Conservation (phyloP, 768 basidiomycete species). For the Tylopilus rubrobrunneus region DNA sequence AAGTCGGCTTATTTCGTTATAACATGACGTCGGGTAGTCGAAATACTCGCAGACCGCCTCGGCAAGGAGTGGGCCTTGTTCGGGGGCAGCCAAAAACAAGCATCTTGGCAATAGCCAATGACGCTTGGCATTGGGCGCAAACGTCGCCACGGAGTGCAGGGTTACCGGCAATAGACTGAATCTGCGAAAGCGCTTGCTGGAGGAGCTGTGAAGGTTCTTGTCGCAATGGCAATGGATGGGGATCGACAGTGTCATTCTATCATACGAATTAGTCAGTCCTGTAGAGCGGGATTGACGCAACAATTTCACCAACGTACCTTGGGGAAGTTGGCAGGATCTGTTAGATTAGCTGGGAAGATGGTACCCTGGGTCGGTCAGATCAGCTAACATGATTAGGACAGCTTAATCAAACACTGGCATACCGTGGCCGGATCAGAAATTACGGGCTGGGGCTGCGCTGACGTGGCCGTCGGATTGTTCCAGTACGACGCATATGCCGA, state of each 20-base stretch:
- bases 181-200: slow-evolving; percentile 36
- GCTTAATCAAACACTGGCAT: neutral
- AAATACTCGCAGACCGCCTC: too few relatives aligned
- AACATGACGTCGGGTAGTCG: too few relatives aligned
- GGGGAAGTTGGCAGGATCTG: slow-evolving; percentile 59
- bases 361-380: slow-evolving; percentile 37
- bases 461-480: slow-evolving; percentile 66
- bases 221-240: slow-evolving; percentile 40
- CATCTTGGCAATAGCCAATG: slow-evolving; percentile 40
- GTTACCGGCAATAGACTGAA: slow-evolving; percentile 36
- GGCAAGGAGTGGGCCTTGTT: slow-evolving; percentile 25
- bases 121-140: slow-evolving; percentile 39
- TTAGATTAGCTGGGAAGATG: slow-evolving; percentile 55
- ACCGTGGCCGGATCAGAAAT: slow-evolving; percentile 67
- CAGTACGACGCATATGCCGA: slow-evolving; percentile 58
- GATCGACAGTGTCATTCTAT: slow-evolving; percentile 43
- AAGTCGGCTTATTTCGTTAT: too few relatives aligned
- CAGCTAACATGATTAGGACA: neutral
- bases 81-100: slow-evolving; percentile 40
- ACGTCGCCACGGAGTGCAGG: slow-evolving; percentile 34
- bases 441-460: slow-evolving; percentile 66
- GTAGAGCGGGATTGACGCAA: neutral
- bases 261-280: slow-evolving; percentile 7
- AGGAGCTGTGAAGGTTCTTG: slow-evolving; percentile 35
- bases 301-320: slow-evolving; percentile 23